Base-by-base conservation (phyloP, 345 rosid genomes). In the Murraya koenigii region DNA sequence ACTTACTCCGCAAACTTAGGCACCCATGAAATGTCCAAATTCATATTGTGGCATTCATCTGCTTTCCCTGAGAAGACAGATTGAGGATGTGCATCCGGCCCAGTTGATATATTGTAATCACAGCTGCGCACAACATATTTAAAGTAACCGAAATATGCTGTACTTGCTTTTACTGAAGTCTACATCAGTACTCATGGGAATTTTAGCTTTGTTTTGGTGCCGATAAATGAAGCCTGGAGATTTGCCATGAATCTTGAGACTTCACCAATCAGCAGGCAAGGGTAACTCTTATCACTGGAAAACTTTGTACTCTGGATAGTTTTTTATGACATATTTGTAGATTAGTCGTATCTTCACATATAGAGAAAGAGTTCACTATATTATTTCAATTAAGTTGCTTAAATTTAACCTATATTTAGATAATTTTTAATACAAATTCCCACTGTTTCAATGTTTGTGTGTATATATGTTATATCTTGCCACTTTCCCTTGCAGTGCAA, bases 1-100 rank as follows among this genome's bases (percentile, higher is more conserved):
- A 5, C 55, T 87, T 75, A 38, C 90, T 22, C 89, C 85, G 25
- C 87, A 87, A 75, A 80, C 84, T 69, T 85, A 80, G 70, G 71
- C 36, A 6, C 75, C 47, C 25, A 71, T 47, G 23, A 32, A 47
- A 66, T 68, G 26, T 66, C 30, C 19, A 1, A 17, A 38, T 33
- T 44, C 39, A 54, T 41, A 11, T 54, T 19, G 36, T 61, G 39
- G 39, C n/a, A 7, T 32, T 22, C 5, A 71, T 55, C 49, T 35
- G 64, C 63, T 11, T 22, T 14, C 5, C 15, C 23, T 14, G 17
- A 52, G 56, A 54, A 71, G 39, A 6, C 44, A 33, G 8, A 26
- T 9, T 30, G 9, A 61, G 39, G 68, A 74, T 63, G 10, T 66
- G 58, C 59, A 30, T 17, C 26, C n/a, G n/a, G n/a, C n/a, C n/a